Base-by-base conservation (phyloP, 1,139 yeast genomes). In the Yamadazyma oceani region DNA sequence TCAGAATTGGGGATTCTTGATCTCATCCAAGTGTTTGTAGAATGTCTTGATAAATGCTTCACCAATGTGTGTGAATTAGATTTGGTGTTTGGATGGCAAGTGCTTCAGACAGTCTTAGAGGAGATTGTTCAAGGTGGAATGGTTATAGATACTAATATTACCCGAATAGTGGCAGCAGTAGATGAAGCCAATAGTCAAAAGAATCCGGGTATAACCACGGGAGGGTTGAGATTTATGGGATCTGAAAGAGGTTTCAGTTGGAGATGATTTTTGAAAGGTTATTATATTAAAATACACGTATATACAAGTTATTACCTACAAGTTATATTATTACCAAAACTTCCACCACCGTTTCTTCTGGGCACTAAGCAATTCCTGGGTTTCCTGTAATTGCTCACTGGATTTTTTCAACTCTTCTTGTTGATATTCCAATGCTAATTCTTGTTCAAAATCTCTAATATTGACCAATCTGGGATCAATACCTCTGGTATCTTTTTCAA, bases 61-160 rank as follows among this genome's bases (percentile, higher is more conserved):
- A 82, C 82, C 46, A 90, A 90, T 53, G 99, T 92, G 5, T 90
- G 97, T 60, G 99, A 92, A 58, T 72, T 92, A 48, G 98, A 92
- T 60, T 70, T 92, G 50, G 97, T 94, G 17, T 90, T 89, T 61
- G 97, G 97, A 17, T 92, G 97, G 97, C 97, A 92, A 60, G 95
- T 89, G 11, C 66, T 92, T 31, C 95, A 92, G 55, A 85, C 96
- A 2, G 97, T 92, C 4, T 64, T 92, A 39, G 92, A 85, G 55
- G 97, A 94, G 53, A 85, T 92, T 29, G 85, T 92, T 1, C 98
- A 92, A 57, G 98, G 97, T 21, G 99, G 99, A 0, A 84, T 94
- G 95, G 98, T 92, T n/a, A 87, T 94, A 27, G 98, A 92, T 58
- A 90, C 98, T 1, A 88, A 84, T 51, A 87, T 89, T 19, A 60